Percentiles rank a stretch among this genome's conserved stretches.
These are phyloP conservation scores for Ottelia alismoides DNA, from an alignment of 106 monocot species.

Conservation along the genomic window DNA sequence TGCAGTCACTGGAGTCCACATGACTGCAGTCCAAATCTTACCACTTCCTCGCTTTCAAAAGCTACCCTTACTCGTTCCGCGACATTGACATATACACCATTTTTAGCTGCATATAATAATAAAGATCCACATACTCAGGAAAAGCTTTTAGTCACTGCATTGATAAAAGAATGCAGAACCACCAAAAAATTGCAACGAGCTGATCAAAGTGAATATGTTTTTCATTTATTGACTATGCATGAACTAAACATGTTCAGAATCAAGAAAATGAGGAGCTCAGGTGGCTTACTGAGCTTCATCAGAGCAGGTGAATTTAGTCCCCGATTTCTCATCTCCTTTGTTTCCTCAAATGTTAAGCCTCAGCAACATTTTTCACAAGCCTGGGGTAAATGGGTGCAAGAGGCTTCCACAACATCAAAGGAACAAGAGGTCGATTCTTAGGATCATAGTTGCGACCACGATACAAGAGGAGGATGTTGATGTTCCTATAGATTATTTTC, in stretches of 20 bases:
- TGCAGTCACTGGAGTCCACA: conserved; percentile 62
- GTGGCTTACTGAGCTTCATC: conserved; percentile 65
- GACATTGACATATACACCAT: conserved; percentile 83
- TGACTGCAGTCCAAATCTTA: conserved; percentile 60
- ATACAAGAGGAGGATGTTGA: conserved; percentile 67
- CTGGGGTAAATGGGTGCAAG: conserved; percentile 69
- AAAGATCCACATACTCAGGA: no score
- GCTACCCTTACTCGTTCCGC: conserved; percentile 54
- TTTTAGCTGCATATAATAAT: conserved; percentile 79
- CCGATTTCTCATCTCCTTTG: conserved; percentile 71
- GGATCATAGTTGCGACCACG: conserved; percentile 79
- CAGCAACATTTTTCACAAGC: conserved; percentile 61
- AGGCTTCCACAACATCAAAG: conserved; percentile 88
- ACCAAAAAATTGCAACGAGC: no score
- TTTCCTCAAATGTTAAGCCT: conserved; percentile 73
- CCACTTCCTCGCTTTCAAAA: conserved; percentile 59
- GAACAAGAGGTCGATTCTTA: conserved; percentile 42
- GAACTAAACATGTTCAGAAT: no score
- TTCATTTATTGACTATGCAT: no score
- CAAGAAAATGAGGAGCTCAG: not conserved
- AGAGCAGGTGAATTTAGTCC: conserved; percentile 58
- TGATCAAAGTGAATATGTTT: no score
- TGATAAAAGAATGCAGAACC: not conserved
- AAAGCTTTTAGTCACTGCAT: no score
- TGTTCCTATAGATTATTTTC: conserved; percentile 44